Conservation (phyloP, 2,329 filamentous ascomycete species). For the Apiospora sp. region DNA sequence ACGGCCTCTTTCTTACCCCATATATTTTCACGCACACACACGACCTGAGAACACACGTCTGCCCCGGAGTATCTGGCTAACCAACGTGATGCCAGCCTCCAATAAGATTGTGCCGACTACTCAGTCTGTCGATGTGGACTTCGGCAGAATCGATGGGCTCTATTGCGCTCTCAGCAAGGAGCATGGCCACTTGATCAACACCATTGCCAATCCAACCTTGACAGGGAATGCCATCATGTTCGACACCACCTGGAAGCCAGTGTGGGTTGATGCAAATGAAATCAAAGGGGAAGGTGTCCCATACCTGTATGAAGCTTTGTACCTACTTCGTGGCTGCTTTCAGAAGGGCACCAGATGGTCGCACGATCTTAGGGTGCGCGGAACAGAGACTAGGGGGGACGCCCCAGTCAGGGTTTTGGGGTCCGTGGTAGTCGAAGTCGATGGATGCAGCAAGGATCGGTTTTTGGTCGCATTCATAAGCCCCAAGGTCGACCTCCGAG, state of each 20-base stretch:
- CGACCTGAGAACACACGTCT: not conserved
- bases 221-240: not conserved
- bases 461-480: not conserved
- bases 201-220: not conserved
- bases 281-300: not conserved
- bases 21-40: not conserved
- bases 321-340: not conserved
- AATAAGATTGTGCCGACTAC: not conserved
- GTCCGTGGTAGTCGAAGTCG: not conserved
- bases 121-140: not conserved
- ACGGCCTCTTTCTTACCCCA: not conserved
- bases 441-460: not conserved
- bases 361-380: not conserved
- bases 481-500: slow-evolving; percentile 9
- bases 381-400: not conserved
- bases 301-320: not conserved
- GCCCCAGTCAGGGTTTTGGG: not conserved
- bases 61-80: not conserved
- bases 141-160: not conserved
- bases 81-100: not conserved
- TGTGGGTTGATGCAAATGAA: not conserved
- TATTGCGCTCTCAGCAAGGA: not conserved
- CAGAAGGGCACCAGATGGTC: not conserved
- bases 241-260: not conserved
- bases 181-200: not conserved